Base-by-base conservation (phyloP, 2,329 filamentous ascomycete genomes). In the Corynespora cassiicola region DNA sequence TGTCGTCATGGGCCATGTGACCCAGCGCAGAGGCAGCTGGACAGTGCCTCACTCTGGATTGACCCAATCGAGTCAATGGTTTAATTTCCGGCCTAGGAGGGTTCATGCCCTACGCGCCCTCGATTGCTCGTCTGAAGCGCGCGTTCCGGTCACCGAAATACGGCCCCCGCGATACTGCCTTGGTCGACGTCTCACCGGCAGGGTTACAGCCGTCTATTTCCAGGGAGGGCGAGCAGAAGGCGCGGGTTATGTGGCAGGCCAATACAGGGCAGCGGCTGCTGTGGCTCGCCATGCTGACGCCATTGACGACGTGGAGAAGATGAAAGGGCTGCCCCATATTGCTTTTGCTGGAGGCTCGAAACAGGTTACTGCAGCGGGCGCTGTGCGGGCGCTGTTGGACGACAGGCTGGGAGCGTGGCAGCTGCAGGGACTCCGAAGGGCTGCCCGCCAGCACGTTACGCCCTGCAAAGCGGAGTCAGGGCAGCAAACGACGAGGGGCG, bases 381-480 rank as follows among this genome's bases (percentile, higher is more conserved):
- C 38, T 40, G 44, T 42, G 45, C 43, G 36, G 37, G 33, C 30
- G 43, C 38, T 40, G 44, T 42, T 46, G 54, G 42, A 44, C 42
- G 42, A 50, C 49, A 54, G 52, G 46, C 40, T 42, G 43, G 29
- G 44, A 56, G 54, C 51, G 50, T 56, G 45, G 49, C 55, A 52
- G 58, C 51, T 63, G 63, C 63, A 66, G 63, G 63, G 61, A 51
- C 58, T 52, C 43, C 44, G 33, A 41, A 38, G 36, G 39, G 37
- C 44, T n/a, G 24, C 34, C 31, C 48, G 45, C 46, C 33, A 34
- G 41, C 33, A 29, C 28, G 41, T 34, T 24, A 18, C 51, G 32
- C 49, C 31, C 47, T 42, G 32, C 35, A 44, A n/a, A 21, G 28
- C 16, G 17, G 26, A 43, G 48, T 45, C 43, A 47, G 54, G 56